A percentile compares a stretch with the other conserved stretches of the same genome.
Conservation (phyloP, 176 grass and related monocot species). For the Canna indica region DNA sequence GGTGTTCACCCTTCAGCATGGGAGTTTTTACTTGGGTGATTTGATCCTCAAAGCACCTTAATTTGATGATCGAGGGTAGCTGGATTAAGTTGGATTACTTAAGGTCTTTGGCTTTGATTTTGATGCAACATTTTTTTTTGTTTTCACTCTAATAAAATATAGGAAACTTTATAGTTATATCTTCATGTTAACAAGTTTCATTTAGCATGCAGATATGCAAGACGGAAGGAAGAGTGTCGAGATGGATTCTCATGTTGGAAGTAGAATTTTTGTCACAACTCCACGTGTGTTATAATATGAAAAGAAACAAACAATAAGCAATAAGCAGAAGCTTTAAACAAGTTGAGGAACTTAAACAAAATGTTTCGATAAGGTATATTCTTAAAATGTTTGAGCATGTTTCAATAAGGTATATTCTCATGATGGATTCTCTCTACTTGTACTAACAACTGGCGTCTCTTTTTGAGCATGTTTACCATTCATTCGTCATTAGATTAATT, state of each 20-base stretch:
- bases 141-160: background rate
- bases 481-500: no score
- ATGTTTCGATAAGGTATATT: no score
- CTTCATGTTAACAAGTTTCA: slow-evolving; percentile 8
- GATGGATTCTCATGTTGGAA: slow-evolving; percentile 97
- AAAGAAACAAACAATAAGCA: no score
- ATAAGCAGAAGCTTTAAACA: no score
- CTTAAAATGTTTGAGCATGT: no score
- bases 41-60: slow-evolving; percentile 91
- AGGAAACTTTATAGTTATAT: background rate
- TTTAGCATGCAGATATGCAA: slow-evolving; percentile 59
- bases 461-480: no score
- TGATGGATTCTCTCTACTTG: no score
- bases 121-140: background rate
- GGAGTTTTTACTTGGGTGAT: slow-evolving; percentile 98
- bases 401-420: no score
- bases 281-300: no score
- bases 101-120: no score
- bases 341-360: no score
- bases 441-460: no score
- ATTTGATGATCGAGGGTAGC: slow-evolving; percentile 77
- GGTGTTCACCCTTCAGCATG: slow-evolving; percentile 97
- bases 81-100: slow-evolving; percentile 21
- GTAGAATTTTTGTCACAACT: slow-evolving; percentile 78
- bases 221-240: slow-evolving; percentile 85